These are phyloP conservation scores for Hymenoscyphus repandus DNA, from an alignment of 2,329 filamentous ascomycete genomes.

Conservation along the genomic window DNA sequence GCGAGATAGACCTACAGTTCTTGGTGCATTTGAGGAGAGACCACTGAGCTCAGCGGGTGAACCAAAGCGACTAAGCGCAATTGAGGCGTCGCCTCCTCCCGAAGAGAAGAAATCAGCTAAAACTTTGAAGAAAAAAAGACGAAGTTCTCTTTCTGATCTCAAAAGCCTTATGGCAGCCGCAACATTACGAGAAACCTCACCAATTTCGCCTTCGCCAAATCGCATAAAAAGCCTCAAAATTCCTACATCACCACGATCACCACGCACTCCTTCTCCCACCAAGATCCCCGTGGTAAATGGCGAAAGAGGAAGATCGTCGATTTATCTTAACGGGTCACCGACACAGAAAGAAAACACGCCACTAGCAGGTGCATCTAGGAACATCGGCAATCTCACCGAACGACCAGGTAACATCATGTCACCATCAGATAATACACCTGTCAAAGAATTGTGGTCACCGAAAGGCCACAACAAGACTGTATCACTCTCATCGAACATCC, in stretches of 20 bases:
- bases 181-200: conserved; percentile 41
- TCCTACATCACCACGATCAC: conserved; percentile 26
- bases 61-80: conserved; percentile 26
- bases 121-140: conserved; percentile 63
- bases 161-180: conserved; percentile 62
- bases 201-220: conserved; percentile 24
- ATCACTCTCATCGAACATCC: conserved; percentile 31
- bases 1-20: conserved; percentile 54
- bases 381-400: conserved; percentile 26
- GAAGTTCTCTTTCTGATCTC: conserved; percentile 87
- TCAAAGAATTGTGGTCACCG: conserved; percentile 26
- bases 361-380: conserved; percentile 13
- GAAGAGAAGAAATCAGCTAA: conserved; percentile 40
- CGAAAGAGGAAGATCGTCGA: conserved; percentile 20
- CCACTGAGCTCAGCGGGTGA: conserved; percentile 51
- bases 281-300: conserved; percentile 27
- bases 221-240: conserved; percentile 19
- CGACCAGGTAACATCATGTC: conserved; percentile 29
- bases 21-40: conserved; percentile 59
- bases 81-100: conserved; percentile 29
- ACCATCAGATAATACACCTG: conserved; percentile 18
- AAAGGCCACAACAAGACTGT: conserved; percentile 25
- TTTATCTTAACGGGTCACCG: conserved; percentile 24
- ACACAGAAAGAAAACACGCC: conserved; percentile 27
- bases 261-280: conserved; percentile 30